Evolutionary conservation across 202 grass and related monocot species (phyloP).

Genomic region (Panicum virgatum): DNA sequence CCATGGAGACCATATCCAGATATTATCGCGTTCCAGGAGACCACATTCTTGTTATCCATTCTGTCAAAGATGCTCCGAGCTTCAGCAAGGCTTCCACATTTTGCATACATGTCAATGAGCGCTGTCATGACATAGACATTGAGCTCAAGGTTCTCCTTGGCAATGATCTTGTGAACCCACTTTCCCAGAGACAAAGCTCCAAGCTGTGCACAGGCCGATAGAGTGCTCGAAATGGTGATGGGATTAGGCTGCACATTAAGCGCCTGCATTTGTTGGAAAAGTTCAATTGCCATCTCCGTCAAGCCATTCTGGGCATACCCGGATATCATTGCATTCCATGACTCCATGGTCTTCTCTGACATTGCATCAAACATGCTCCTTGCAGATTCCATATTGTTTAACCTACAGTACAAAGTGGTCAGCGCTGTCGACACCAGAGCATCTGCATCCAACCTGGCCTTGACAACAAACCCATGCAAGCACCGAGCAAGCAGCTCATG

Average conservation of each 20-base stretch:
- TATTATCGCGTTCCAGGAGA: slow-evolving; percentile 79
- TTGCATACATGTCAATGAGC: slow-evolving; percentile 82
- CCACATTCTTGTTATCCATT: slow-evolving; percentile 78
- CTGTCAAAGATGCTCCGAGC: slow-evolving; percentile 64
- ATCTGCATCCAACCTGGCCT: slow-evolving; percentile 55
- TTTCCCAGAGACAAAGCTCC: slow-evolving; percentile 70
- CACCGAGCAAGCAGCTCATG: slow-evolving; percentile 53
- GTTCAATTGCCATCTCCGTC: slow-evolving; percentile 59
- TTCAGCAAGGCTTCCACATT: slow-evolving; percentile 70
- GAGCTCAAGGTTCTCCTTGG: slow-evolving; percentile 56
- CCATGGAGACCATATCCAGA: slow-evolving; percentile 68
- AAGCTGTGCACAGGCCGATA: slow-evolving; percentile 74
- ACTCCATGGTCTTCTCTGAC: slow-evolving; percentile 68
- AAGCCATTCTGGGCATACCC: slow-evolving; percentile 71
- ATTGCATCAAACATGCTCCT: slow-evolving; percentile 63
- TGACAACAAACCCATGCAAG: slow-evolving; percentile 50
- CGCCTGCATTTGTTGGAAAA: slow-evolving; percentile 63
- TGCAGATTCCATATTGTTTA: slow-evolving; percentile 72
- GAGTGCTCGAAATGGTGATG: slow-evolving; percentile 58
- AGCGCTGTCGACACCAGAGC: slow-evolving; percentile 59
- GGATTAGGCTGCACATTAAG: slow-evolving; percentile 63
- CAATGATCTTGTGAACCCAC: slow-evolving; percentile 63
- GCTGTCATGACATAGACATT: slow-evolving; percentile 74
- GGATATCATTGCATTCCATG: slow-evolving; percentile 85
- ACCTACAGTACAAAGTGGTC: slow-evolving; percentile 61